A percentile compares a stretch with the other conserved stretches of the same genome.
phyloP scores from a whole-genome alignment of 2,329 filamentous ascomycete genomes.

The Paraphoma sp. region DNA sequence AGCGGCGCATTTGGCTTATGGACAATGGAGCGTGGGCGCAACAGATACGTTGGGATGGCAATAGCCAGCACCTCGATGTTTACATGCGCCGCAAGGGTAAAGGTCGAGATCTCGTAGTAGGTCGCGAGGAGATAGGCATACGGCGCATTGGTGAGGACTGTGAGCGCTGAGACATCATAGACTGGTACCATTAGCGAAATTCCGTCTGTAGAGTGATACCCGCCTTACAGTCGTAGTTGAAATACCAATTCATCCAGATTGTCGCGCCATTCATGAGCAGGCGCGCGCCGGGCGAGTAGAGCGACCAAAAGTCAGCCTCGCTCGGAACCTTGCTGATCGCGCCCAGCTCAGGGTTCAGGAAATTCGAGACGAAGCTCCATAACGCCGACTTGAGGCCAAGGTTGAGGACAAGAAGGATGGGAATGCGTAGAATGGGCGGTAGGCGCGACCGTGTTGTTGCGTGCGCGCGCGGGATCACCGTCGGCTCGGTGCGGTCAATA shows the following conservation, averaged over 20 bases:
- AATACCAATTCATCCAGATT: slow-evolving; percentile 75
- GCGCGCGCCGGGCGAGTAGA: slow-evolving; percentile 56
- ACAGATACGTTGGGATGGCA: slow-evolving; percentile 75
- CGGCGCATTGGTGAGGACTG: slow-evolving; percentile 75
- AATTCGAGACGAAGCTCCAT: slow-evolving; percentile 66
- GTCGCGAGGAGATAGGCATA: slow-evolving; percentile 75
- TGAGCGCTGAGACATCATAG: slow-evolving; percentile 53
- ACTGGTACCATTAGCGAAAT: slow-evolving; percentile 20
- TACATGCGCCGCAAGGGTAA: slow-evolving; percentile 67
- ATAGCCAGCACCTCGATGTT: slow-evolving; percentile 72
- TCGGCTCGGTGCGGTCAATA: slow-evolving; percentile 36
- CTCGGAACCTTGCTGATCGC: slow-evolving; percentile 66
- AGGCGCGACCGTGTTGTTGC: slow-evolving; percentile 39
- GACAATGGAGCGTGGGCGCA: slow-evolving; percentile 70
- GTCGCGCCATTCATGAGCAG: slow-evolving; percentile 67
- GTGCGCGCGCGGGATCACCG: slow-evolving; percentile 31
- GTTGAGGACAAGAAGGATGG: slow-evolving; percentile 58
- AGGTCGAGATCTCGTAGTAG: slow-evolving; percentile 75
- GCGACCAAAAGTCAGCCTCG: slow-evolving; percentile 64
- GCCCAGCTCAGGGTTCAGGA: slow-evolving; percentile 70
- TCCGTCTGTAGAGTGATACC: background rate
- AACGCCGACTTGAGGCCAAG: slow-evolving; percentile 69
- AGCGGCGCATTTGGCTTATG: slow-evolving; percentile 63
- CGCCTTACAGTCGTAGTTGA: slow-evolving; percentile 72
- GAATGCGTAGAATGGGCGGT: slow-evolving; percentile 47